Base-by-base conservation (phyloP, 225 moss, liverwort and hornwort genomes). In the Ulota crispa region DNA sequence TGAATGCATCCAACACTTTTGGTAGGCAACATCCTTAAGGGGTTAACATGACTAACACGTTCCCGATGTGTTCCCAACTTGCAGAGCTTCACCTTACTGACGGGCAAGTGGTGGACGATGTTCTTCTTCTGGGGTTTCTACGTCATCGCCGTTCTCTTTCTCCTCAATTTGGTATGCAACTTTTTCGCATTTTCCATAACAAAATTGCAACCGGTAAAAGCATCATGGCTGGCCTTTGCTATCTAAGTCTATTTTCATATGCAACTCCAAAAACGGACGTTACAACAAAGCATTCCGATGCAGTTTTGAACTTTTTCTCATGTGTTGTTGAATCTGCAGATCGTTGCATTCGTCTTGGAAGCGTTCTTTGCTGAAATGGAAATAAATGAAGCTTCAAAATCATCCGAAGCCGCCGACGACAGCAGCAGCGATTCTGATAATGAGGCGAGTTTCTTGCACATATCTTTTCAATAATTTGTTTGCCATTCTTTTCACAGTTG, bases 291-390 rank as follows among this genome's bases (percentile, higher is more conserved):
- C 26, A 39, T 68, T 73, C 9, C 19, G 2, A 19, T 36, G 56
- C n/a, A 12, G 2, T 68, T 63, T 15, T 1, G 50, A 23, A 53
- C 8, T 28, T 62, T 30, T 52, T 1, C 75, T 70, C 15, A 83
- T 80, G 15, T 56, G 77, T 37, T 81, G 50, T 13, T 74, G 42
- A 7, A 41, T 27, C 28, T 81, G 80, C 92, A 95, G 95, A 89
- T 98, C 45, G 98, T 93, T 42, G 94, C 95, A 26, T 98, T 98
- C 77, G 98, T 98, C 34, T 82, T 98, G 88, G 98, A 98, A 86
- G 94, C 95, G 2, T 98, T 93, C 73, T 95, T 94, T 63, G 95
- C 95, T 39, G 95, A 98, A 84, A 91, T 94, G 85, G 98, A 98
- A 73, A 90, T 95, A 20, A 83, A 87, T 41, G 92, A 93, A 43